Conservation (phyloP, 805 yeast genomes). For the Zygosaccharomyces gambellarensis region DNA sequence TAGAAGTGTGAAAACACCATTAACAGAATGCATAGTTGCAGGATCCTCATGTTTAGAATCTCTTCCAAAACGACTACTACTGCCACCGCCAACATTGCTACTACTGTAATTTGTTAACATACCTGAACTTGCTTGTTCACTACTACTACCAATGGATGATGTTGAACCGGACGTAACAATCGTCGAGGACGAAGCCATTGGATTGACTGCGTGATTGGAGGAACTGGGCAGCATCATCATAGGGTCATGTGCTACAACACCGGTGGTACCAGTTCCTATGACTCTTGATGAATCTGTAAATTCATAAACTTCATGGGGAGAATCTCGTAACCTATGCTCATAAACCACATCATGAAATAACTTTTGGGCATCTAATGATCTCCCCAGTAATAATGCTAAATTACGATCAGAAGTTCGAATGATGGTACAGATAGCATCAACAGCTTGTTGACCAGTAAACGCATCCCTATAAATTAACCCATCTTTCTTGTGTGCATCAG, state of each 20-base stretch:
- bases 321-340: slow-evolving; percentile 87
- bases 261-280: slow-evolving; percentile 26
- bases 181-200: slow-evolving; percentile 10
- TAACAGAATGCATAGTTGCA: slow-evolving; percentile 42
- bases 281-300: slow-evolving; percentile 47
- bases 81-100: slow-evolving; percentile 18
- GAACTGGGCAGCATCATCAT: slow-evolving; percentile 23
- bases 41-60: slow-evolving; percentile 16
- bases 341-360: slow-evolving; percentile 93
- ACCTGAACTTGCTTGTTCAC: slow-evolving; percentile 22
- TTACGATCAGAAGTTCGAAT: slow-evolving; percentile 88
- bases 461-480: slow-evolving; percentile 90
- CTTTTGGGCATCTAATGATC: slow-evolving; percentile 91
- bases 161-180: slow-evolving; percentile 17
- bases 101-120: slow-evolving; percentile 15
- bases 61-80: slow-evolving; percentile 10
- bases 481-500: slow-evolving; percentile 80
- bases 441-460: slow-evolving; percentile 91
- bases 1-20: slow-evolving; percentile 88
- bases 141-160: slow-evolving; percentile 24
- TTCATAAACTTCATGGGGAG: slow-evolving; percentile 80
- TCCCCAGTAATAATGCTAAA: slow-evolving; percentile 79
- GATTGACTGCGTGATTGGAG: not conserved
- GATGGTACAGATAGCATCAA: slow-evolving; percentile 80
- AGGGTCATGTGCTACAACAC: slow-evolving; percentile 25